phyloP scores from a whole-genome alignment of 192 early-diverging fungal genomes.

The Oehlia diaphana region DNA sequence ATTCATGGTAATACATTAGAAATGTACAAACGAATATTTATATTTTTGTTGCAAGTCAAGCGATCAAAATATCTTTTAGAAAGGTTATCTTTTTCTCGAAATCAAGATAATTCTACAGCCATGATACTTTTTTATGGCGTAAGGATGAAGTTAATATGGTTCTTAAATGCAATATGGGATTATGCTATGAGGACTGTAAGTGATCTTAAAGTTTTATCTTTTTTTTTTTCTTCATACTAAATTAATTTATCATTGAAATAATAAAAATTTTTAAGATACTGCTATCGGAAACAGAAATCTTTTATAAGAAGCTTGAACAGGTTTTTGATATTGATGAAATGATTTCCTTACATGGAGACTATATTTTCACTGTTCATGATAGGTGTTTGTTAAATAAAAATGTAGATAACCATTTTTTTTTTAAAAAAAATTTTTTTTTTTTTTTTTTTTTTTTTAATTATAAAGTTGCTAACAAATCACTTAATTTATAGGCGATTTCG shows the following conservation, averaged over 20 bases:
- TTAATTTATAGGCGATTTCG: slow-evolving; percentile 4
- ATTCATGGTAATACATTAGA: slow-evolving; percentile 23
- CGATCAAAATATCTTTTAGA: slow-evolving; percentile 42
- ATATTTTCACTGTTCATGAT: slow-evolving; percentile 34
- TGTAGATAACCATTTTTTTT: slow-evolving; percentile 25
- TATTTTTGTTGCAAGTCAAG: slow-evolving; percentile 39
- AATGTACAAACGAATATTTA: slow-evolving; percentile 34
- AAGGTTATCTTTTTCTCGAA: slow-evolving; percentile 33
- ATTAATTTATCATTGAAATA: slow-evolving; percentile 21
- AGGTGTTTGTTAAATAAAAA: slow-evolving; percentile 42
- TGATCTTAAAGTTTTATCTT: neutral
- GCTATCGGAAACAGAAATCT: slow-evolving; percentile 37
- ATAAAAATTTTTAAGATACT: slow-evolving; percentile 35
- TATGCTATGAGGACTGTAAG: slow-evolving; percentile 45
- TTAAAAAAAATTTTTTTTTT: too few relatives aligned
- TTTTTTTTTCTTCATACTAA: neutral
- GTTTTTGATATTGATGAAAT: slow-evolving; percentile 43
- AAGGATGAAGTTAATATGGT: slow-evolving; percentile 43
- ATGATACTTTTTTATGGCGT: slow-evolving; percentile 39
- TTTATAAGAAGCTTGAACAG: slow-evolving; percentile 31
- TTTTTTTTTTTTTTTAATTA: neutral
- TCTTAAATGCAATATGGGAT: slow-evolving; percentile 42
- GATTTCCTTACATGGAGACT: slow-evolving; percentile 33
- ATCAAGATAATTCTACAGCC: neutral
- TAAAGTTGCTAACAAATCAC: neutral